A percentile compares a stretch with the other conserved stretches of the same genome.
These are phyloP conservation scores for Vickermania spadyakhi DNA, from an alignment of 208 protist genomes.

Conservation along the genomic window DNA sequence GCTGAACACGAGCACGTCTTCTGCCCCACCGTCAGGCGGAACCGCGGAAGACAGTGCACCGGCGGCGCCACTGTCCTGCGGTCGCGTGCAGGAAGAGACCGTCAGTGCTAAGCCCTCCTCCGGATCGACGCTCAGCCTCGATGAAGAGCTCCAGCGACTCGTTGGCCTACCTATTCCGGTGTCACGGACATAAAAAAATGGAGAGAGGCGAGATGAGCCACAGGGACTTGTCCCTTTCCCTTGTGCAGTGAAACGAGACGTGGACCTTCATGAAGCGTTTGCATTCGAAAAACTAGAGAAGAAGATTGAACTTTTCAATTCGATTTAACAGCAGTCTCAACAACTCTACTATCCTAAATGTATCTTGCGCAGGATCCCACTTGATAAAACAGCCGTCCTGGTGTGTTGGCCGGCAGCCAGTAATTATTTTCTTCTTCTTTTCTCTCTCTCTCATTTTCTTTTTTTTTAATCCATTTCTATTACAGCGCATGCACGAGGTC, in stretches of 20 bases:
- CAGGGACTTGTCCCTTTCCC: neutral
- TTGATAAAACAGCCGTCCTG: too few relatives aligned
- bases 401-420: too few relatives aligned
- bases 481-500: too few relatives aligned
- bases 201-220: neutral
- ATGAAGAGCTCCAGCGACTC: neutral
- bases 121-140: neutral
- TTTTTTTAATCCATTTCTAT: conserved; percentile 7
- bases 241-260: too few relatives aligned
- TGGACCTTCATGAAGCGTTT: too few relatives aligned
- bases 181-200: conserved; percentile 1
- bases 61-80: neutral
- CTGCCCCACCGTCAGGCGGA: neutral
- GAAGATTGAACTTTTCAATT: too few relatives aligned
- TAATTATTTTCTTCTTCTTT: too few relatives aligned
- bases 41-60: neutral
- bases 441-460: neutral
- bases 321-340: too few relatives aligned
- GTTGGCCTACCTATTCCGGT: neutral
- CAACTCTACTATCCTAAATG: too few relatives aligned
- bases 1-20: neutral
- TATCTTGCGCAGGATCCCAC: too few relatives aligned
- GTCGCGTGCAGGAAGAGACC: neutral
- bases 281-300: too few relatives aligned
- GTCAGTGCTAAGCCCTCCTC: neutral